A percentile compares a stretch with the other conserved stretches of the same genome.
These are phyloP conservation scores for Trichoderma sp. DNA, from an alignment of 2,329 filamentous ascomycete species.

Conservation along the genomic window DNA sequence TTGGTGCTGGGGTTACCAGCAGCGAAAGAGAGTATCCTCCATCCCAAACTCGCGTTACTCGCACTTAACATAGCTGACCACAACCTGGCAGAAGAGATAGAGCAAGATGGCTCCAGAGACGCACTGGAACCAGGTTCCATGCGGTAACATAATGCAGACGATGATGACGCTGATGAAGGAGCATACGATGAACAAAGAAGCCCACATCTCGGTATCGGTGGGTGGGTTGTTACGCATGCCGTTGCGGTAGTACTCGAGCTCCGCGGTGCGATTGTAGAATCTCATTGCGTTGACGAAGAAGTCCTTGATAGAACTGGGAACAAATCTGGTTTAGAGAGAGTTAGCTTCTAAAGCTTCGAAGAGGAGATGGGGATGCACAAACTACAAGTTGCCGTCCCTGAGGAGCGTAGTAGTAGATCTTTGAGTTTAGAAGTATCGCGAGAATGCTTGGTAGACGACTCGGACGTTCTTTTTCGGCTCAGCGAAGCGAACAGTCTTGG, in stretches of 20 bases:
- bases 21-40: not conserved
- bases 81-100: not conserved
- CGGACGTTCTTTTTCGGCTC: not conserved
- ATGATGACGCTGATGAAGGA: not conserved
- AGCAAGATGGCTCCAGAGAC: not conserved
- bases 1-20: not conserved
- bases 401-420: not conserved
- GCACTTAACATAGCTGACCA: not conserved
- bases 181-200: not conserved
- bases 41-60: not conserved
- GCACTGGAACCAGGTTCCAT: not conserved
- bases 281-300: not conserved
- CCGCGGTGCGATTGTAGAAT: not conserved
- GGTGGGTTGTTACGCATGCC: not conserved
- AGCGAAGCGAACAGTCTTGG: not conserved
- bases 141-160: not conserved
- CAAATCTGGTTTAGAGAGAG: not conserved
- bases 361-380: not conserved
- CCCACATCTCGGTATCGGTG: not conserved
- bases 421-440: not conserved
- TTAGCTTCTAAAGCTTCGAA: not conserved
- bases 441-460: constrained; percentile 1
- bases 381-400: no score
- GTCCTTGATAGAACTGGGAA: not conserved
- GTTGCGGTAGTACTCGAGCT: not conserved